Evolutionary conservation across 2,329 filamentous ascomycete species (phyloP), one percentile per base, ranked within the genome.

Genomic region (Exserohilum turcica): DNA sequence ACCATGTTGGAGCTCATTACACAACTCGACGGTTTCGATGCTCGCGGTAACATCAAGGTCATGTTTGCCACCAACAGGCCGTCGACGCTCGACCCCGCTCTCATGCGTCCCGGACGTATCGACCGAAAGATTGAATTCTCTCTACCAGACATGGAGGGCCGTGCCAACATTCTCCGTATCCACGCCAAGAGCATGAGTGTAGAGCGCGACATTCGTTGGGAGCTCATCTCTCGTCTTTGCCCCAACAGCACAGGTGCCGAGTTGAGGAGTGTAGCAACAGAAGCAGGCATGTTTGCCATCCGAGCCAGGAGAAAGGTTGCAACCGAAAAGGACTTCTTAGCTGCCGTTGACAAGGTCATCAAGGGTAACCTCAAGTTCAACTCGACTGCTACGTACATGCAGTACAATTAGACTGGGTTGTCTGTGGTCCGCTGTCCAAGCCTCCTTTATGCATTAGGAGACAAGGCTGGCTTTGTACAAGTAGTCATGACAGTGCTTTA

Each of bases 171-270:
- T 71, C 85, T 99, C 38, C 90, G 94, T 44, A 99, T 99, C 69
- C 94, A 97, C 80, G 94, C 94, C 68, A 99, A 97, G 88, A 96
- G 91, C 74, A 99, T 99, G 94, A 97, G 92, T 15, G 94, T 99
- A 32, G 94, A 99, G 84, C 87, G 94, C 47, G 94, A 99, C 73
- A 99, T 99, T 71, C 87, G 94, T 78, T 99, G 94, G 94, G 94
- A 99, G 80, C 84, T 99, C 62, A 97, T 99, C 73, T 97, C 92
- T 16, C 88, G 94, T 67, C 83, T 99, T 60, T 99, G 94, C 79
- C 94, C 94, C 63, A 99, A 99, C 79, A 90, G 92, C 47, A 99
- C 94, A 0, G 94, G 94, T 80, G 94, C 94, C 44, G 94, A 99
- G 78, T 79, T 99, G 74, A 86, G 94, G 70, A 96, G 91, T 79